A percentile compares a stretch with the other conserved stretches of the same genome.
Evolutionary conservation across 805 yeast genomes (phyloP).

Genomic region (Aciculoconidium aculeatum): DNA sequence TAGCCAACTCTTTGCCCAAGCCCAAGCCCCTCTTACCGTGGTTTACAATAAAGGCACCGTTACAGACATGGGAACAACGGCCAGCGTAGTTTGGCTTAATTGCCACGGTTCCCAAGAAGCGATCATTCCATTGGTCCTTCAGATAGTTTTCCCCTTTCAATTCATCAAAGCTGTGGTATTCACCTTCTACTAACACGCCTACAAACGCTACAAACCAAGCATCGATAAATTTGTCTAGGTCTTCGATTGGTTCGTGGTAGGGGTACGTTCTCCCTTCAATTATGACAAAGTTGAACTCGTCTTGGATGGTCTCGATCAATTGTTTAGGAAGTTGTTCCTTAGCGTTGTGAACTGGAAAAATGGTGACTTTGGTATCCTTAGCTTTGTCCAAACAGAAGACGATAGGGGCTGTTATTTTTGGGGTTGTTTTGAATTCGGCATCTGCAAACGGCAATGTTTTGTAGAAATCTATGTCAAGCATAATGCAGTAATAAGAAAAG

Average conservation of each 20-base stretch:
- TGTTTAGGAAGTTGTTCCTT: conserved; percentile 46
- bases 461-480: conserved; percentile 4
- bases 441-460: conserved; percentile 31
- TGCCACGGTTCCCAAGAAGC: conserved; percentile 67
- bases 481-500: too few relatives aligned
- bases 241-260: conserved; percentile 32
- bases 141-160: conserved; percentile 27
- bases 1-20: conserved; percentile 67
- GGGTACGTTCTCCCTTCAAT: conserved; percentile 79
- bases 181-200: conserved; percentile 51
- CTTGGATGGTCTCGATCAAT: conserved; percentile 41
- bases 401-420: conserved; percentile 30
- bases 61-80: conserved; percentile 80
- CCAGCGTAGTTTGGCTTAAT: conserved; percentile 85
- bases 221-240: conserved; percentile 45
- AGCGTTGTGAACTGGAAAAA: conserved; percentile 51
- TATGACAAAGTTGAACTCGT: conserved; percentile 58
- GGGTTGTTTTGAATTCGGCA: conserved; percentile 16
- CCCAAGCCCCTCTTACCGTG: conserved; percentile 55
- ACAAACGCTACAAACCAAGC: conserved; percentile 68
- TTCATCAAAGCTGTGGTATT: conserved; percentile 11
- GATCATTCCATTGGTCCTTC: conserved; percentile 39
- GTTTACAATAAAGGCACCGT: conserved; percentile 79
- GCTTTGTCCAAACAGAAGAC: conserved; percentile 38
- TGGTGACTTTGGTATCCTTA: conserved; percentile 42